phyloP scores from a whole-genome alignment of 2,329 filamentous ascomycete genomes.

The Xylariaceae sp. region DNA sequence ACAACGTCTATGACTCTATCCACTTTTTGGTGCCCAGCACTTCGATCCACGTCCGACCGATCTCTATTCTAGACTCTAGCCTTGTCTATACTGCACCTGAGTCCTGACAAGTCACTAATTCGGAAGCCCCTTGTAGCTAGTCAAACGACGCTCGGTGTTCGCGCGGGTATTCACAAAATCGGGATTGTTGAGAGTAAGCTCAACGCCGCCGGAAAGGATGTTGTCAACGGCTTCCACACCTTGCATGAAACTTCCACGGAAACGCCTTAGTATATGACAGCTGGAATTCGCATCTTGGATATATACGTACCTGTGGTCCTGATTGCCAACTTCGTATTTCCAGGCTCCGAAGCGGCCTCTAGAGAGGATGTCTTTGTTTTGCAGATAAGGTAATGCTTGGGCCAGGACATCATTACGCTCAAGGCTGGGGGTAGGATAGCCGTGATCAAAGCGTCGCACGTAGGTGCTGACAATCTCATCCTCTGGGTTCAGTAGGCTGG shows the following conservation, averaged over 20 bases:
- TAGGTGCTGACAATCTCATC: slow-evolving; percentile 98
- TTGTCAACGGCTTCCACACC: slow-evolving; percentile 88
- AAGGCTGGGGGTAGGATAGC: slow-evolving; percentile 90
- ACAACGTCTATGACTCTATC: no score
- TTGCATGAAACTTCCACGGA: slow-evolving; percentile 65
- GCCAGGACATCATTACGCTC: slow-evolving; percentile 94
- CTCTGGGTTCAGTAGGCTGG: slow-evolving; percentile 81
- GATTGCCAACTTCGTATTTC: slow-evolving; percentile 93
- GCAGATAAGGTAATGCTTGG: slow-evolving; percentile 85
- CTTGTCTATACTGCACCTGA: no score
- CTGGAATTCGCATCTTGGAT: neutral
- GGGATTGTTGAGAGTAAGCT: slow-evolving; percentile 92
- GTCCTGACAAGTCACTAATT: no score
- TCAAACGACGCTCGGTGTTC: slow-evolving; percentile 61
- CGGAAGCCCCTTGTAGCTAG: neutral
- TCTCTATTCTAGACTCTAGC: no score
- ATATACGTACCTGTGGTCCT: slow-evolving; percentile 67
- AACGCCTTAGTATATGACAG: neutral
- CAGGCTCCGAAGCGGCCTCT: slow-evolving; percentile 96
- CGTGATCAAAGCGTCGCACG: slow-evolving; percentile 95
- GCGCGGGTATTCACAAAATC: slow-evolving; percentile 82
- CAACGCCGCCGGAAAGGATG: slow-evolving; percentile 80
- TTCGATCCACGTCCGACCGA: no score
- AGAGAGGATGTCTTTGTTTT: slow-evolving; percentile 86
- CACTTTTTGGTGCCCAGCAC: no score